Base-by-base conservation (phyloP, 306 rosid species). In the Castanospermum australe region DNA sequence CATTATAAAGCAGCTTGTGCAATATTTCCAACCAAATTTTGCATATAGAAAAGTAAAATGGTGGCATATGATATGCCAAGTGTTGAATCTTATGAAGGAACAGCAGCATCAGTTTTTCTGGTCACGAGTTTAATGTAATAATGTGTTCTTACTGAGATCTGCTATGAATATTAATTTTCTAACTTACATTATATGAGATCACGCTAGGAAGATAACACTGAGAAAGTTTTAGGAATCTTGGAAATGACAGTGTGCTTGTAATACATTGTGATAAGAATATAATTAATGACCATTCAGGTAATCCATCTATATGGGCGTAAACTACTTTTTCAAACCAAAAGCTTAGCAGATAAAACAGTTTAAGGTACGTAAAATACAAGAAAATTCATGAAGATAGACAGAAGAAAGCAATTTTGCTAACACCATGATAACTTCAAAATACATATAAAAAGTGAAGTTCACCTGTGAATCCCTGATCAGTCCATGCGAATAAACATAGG, bases 401-500 rank as follows among this genome's bases (percentile, higher is more conserved):
- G 30, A 2, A 42, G 62, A 17, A 9, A 33, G 63, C 36, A 64
- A 21, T 8, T 51, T 65, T 2, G 38, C 4, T 47, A 71, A 25
- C 45, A 67, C 8, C 42, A 14, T 12, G 28, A 17, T 75, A 65
- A 65, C 5, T 44, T 50, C 48, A 25, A 14, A 36, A 28, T 3
- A 28, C 36, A 24, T 45, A 8, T 0, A 52, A 44, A 54, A 60
- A 42, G 25, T 55, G 48, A 45, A 44, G 71, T 80, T n/a, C 77
- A 88, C 94, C 80, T 90, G 88, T 21, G 94, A 88, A 75, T 90
- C 94, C 60, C 94, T 73, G 77, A 90, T 90, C 56, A 90, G 94
- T 71, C 94, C 94, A 25, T 90, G 94, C 61, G 88, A 88, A 85
- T 90, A 90, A 71, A 90, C 74, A 50, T 90, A 76, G 4, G 86